Conservation (phyloP, 2,329 filamentous ascomycete genomes). For the Cytospora mali region DNA sequence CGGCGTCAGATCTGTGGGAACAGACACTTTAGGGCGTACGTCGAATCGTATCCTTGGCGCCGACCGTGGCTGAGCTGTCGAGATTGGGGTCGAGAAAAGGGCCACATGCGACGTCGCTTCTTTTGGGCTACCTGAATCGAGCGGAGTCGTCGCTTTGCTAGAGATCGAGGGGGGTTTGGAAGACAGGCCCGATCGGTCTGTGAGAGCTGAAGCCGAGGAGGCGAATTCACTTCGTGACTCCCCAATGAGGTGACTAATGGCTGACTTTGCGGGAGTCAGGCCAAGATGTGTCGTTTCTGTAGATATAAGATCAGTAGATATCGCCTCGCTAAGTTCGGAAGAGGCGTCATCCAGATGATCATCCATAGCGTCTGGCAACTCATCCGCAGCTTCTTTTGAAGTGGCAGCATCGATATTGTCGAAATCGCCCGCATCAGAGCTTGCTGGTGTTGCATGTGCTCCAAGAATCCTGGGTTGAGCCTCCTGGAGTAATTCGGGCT, state of each 20-base stretch:
- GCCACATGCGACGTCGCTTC: constrained; percentile 33
- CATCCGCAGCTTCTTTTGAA: neutral
- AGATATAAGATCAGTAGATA: constrained; percentile 9
- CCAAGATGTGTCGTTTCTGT: constrained; percentile 9
- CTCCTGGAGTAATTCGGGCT: neutral
- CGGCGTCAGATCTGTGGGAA: constrained; percentile 72
- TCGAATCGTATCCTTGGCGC: constrained; percentile 51
- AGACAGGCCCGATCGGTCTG: constrained; percentile 59
- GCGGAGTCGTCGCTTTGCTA: constrained; percentile 66
- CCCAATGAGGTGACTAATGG: constrained; percentile 27
- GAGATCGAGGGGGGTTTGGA: constrained; percentile 57
- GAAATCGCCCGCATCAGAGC: constrained; percentile 2
- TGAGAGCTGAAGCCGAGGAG: constrained; percentile 56
- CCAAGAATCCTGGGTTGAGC: neutral
- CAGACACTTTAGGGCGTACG: constrained; percentile 77
- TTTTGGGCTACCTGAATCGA: constrained; percentile 48
- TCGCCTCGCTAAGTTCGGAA: constrained; percentile 23
- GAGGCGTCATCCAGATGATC: constrained; percentile 13
- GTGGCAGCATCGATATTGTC: neutral
- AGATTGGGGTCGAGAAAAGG: constrained; percentile 28
- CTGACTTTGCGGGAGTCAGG: constrained; percentile 22
- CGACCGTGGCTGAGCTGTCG: constrained; percentile 32
- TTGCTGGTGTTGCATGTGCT: neutral
- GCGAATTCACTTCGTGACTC: constrained; percentile 45
- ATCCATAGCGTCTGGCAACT: neutral